phyloP scores from a whole-genome alignment of 2,329 filamentous ascomycete genomes.

The Fusarium sp. region DNA sequence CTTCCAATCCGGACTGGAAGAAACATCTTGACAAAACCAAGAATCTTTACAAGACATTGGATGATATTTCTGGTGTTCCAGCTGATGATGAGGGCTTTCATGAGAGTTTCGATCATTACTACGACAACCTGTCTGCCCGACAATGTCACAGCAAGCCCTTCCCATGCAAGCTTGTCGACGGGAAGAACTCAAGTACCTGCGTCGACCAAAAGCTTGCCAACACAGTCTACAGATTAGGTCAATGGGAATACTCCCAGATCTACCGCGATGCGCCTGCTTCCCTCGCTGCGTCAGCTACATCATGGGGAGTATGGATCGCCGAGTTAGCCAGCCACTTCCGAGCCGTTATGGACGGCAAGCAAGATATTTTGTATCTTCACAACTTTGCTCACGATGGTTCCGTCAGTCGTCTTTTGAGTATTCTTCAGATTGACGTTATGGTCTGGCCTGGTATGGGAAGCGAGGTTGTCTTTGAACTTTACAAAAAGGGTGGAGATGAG shows the following conservation, averaged over 20 bases:
- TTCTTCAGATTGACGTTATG: constrained; percentile 77
- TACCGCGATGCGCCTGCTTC: constrained; percentile 76
- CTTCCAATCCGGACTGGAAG: constrained; percentile 66
- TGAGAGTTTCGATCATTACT: constrained; percentile 82
- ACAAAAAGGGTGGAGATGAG: constrained; percentile 54
- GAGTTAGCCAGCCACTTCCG: constrained; percentile 77
- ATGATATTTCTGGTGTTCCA: constrained; percentile 75
- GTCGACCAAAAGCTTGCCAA: constrained; percentile 73
- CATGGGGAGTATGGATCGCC: constrained; percentile 79
- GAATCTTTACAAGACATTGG: constrained; percentile 69
- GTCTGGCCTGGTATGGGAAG: constrained; percentile 87
- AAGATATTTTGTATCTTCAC: constrained; percentile 70
- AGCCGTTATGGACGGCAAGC: constrained; percentile 58
- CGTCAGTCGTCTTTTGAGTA: constrained; percentile 72
- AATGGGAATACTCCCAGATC: constrained; percentile 85
- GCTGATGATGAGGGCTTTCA: constrained; percentile 72
- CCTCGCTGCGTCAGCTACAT: constrained; percentile 70
- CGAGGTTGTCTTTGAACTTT: constrained; percentile 82
- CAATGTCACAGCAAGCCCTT: constrained; percentile 81
- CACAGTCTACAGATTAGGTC: constrained; percentile 78
- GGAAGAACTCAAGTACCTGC: constrained; percentile 65
- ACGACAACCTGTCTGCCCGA: constrained; percentile 82
- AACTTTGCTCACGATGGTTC: constrained; percentile 86
- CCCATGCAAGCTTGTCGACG: constrained; percentile 70
- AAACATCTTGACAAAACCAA: constrained; percentile 70